Evolutionary conservation across 2,329 filamentous ascomycete species (phyloP), one percentile per base, ranked within the genome.

Genomic region (Colletotrichum sp.): DNA sequence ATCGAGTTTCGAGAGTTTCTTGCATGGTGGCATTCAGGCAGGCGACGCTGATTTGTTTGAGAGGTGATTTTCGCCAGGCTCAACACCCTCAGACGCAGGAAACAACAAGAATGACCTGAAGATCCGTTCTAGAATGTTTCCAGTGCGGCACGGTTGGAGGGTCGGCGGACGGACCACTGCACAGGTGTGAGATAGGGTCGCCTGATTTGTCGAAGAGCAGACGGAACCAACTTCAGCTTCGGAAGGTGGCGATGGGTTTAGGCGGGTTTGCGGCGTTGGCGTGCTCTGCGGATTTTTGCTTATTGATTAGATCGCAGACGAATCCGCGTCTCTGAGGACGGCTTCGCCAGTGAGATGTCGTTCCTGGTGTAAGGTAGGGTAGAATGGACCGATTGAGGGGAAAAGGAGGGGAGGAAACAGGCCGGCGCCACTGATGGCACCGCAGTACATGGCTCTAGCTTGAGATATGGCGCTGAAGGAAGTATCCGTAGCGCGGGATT

Each of bases 61-160:
- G 30, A 24, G 24, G 21, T 18, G 13, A 52, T 8, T n/a, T 60
- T 44, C 26, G 39, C 26, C 36, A 70, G n/a, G 36, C 44, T 18
- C 39, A 32, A 49, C 36, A 66, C 63, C 26, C n/a, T 26, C 32
- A 60, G 9, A 9, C 13, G 16, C 18, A 18, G 10, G 16, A 62
- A n/a, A n/a, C 28, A 32, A 34, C 52, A 21, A 64, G 71, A 59
- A 69, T 28, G 52, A 26, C 36, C 28, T 57, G 63, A 69, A 76
- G 63, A 76, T 64, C 24, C 10, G 39, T 73, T 76, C 73, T 73
- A 69, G 73, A 76, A 73, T 76, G 15, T 15, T 68, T 76, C 64
- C 70, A 57, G 26, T 39, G 64, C 73, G 55, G 69, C 72, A 67
- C 32, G 30, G 24, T 62, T 34, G 24, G 59, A 32, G 21, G 7